These are phyloP conservation scores for Abrus precatorius DNA, from an alignment of 306 rosid genomes.

Conservation along the genomic window DNA sequence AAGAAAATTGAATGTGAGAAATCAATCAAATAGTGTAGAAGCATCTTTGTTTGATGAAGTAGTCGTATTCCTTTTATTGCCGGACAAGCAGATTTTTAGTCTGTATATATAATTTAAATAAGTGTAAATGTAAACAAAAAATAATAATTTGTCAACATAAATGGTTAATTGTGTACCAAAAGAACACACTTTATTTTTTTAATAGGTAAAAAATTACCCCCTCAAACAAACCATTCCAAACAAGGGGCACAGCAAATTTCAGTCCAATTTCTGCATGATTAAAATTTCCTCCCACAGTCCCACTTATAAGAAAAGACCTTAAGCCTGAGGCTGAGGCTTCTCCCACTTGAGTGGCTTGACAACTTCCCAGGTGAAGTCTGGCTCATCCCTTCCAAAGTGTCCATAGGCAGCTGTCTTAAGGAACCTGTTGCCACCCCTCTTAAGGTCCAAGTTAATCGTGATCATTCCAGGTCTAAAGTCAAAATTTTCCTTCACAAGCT, in stretches of 20 bases:
- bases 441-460: slow-evolving; percentile 23
- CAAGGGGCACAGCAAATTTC: background rate
- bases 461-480: slow-evolving; percentile 35
- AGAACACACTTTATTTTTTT: background rate
- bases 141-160: background rate
- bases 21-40: background rate
- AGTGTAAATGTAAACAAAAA: background rate
- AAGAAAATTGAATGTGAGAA: background rate
- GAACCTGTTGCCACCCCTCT: slow-evolving; percentile 32
- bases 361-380: slow-evolving; percentile 34
- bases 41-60: background rate
- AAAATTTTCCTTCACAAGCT: slow-evolving; percentile 30
- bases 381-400: slow-evolving; percentile 29
- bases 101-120: background rate
- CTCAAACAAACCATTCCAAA: background rate
- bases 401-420: slow-evolving; percentile 34
- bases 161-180: background rate
- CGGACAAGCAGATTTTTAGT: background rate
- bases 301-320: background rate
- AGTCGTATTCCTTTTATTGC: background rate
- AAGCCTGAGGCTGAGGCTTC: slow-evolving; percentile 26
- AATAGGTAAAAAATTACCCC: slow-evolving; percentile 1
- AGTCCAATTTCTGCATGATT: background rate
- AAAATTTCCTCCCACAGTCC: background rate
- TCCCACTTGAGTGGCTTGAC: slow-evolving; percentile 26